These are phyloP conservation scores for Oryza meyeriana DNA, from an alignment of 176 grass and related monocot genomes.

Conservation along the genomic window DNA sequence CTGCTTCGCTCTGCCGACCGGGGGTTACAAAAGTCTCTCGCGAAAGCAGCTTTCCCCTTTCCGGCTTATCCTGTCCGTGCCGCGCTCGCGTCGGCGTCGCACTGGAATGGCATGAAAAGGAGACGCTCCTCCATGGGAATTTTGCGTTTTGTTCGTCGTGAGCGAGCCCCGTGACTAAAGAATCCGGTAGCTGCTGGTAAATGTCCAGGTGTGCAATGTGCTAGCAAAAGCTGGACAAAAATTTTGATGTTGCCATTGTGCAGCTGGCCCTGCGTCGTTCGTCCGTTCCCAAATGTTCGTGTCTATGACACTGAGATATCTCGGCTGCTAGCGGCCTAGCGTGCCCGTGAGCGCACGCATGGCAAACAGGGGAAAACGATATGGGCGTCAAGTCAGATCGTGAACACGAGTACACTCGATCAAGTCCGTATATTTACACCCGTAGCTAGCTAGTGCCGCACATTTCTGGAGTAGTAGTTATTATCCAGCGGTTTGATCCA, in stretches of 20 bases:
- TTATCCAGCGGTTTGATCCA: not conserved
- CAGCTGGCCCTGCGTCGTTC: not conserved
- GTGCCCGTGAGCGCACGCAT: slow-evolving; percentile 16
- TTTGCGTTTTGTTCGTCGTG: not conserved
- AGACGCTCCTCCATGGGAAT: no score
- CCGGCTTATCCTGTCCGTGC: slow-evolving; percentile 24
- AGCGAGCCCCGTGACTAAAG: slow-evolving; percentile 27
- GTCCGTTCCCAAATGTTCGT: not conserved
- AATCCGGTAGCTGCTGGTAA: slow-evolving; percentile 29
- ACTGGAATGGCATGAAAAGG: slow-evolving; percentile 41
- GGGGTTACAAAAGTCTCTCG: slow-evolving; percentile 3
- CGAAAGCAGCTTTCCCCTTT: slow-evolving; percentile 38
- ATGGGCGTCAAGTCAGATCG: not conserved
- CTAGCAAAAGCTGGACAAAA: not conserved
- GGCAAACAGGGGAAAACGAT: slow-evolving; percentile 3
- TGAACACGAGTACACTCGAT: not conserved
- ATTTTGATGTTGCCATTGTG: not conserved
- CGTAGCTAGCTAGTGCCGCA: not conserved
- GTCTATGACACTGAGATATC: not conserved
- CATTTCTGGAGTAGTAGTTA: not conserved
- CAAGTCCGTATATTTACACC: not conserved
- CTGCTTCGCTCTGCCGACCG: not conserved
- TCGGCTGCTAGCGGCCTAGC: not conserved
- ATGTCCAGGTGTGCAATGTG: not conserved
- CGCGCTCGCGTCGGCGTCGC: not conserved